Base-by-base conservation (phyloP, 805 yeast species). In the Yarrowia bubula region DNA sequence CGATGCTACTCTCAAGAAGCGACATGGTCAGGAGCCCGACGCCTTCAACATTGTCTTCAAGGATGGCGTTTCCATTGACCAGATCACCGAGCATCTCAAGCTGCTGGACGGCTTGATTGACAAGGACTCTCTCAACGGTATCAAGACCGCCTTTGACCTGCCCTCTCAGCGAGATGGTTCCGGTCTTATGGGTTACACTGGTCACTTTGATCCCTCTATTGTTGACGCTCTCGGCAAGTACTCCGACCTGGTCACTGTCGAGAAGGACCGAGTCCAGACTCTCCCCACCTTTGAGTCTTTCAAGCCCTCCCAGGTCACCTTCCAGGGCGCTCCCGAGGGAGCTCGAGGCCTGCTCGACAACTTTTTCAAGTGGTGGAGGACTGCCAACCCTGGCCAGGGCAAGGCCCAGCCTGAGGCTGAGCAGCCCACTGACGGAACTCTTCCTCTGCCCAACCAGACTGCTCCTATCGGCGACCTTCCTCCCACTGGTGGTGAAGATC, bases 81-180 rank as follows among this genome's bases (percentile, higher is more conserved):
- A 51, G 58, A 51, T 51, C 17, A 14, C 18, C 13, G 58, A 37
- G 10, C 58, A 51, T n/a, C 58, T 51, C 58, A 51, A 51, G 43
- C 58, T 37, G 58, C 58, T 51, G 58, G 58, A 51, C 43, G 58
- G 58, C 43, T 8, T 51, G 35, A 51, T 51, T n/a, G 22, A 37
- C 43, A 37, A 37, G 43, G 58, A 38, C 35, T 51, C 58, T 4
- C 58, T 51, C 43, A 51, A 51, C 43, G 58, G 58, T 1, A 51
- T 51, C 43, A 51, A 51, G 58, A 37, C 28, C n/a, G 43, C 58
- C 43, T 51, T 51, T 22, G 58, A 51, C 33, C 33, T 51, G 58
- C 58, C 58, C 35, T 51, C 58, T n/a, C 58, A 51, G 58, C 18
- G 28, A 18, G 58, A 51, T 33, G 58, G 58, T 13, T 51, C 58